These are phyloP conservation scores for Pichia occidentalis DNA, from an alignment of 805 yeast species.

Conservation along the genomic window DNA sequence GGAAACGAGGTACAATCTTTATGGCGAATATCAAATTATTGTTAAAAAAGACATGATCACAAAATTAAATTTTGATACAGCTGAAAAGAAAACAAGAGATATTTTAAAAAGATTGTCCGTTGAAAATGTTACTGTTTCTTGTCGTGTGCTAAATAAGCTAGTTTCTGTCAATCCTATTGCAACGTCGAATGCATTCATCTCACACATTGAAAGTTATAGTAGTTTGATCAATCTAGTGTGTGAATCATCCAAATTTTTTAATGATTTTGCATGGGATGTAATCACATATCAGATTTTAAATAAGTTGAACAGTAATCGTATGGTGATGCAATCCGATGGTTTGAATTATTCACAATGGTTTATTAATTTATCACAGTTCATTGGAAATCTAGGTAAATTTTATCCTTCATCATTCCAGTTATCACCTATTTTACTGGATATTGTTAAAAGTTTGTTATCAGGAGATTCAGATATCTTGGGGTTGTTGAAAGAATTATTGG, in stretches of 20 bases:
- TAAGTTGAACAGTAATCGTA: constrained; percentile 64
- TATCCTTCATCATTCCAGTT: constrained; percentile 51
- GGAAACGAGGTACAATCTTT: constrained; percentile 65
- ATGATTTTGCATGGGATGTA: constrained; percentile 78
- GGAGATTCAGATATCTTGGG: constrained; percentile 55
- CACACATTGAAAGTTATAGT: constrained; percentile 87
- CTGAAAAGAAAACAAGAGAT: constrained; percentile 75
- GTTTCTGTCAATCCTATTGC: constrained; percentile 76
- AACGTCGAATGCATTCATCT: constrained; percentile 60
- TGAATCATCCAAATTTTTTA: constrained; percentile 69
- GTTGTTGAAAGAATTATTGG: constrained; percentile 59
- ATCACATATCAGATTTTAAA: constrained; percentile 65
- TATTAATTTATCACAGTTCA: constrained; percentile 71
- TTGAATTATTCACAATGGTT: constrained; percentile 79
- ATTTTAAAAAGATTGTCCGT: constrained; percentile 74
- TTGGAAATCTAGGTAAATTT: constrained; percentile 61
- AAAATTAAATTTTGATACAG: constrained; percentile 52
- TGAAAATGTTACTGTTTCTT: constrained; percentile 67
- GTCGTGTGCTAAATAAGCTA: constrained; percentile 64
- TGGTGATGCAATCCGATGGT: constrained; percentile 69
- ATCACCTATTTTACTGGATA: constrained; percentile 51
- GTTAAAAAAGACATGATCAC: constrained; percentile 48
- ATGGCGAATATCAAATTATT: constrained; percentile 67
- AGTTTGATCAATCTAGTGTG: constrained; percentile 75
- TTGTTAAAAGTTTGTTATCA: constrained; percentile 55